A percentile compares a stretch with the other conserved stretches of the same genome.
phyloP scores from a whole-genome alignment of 1,284 basidiomycete genomes.

The Microbotryum violaceum region DNA sequence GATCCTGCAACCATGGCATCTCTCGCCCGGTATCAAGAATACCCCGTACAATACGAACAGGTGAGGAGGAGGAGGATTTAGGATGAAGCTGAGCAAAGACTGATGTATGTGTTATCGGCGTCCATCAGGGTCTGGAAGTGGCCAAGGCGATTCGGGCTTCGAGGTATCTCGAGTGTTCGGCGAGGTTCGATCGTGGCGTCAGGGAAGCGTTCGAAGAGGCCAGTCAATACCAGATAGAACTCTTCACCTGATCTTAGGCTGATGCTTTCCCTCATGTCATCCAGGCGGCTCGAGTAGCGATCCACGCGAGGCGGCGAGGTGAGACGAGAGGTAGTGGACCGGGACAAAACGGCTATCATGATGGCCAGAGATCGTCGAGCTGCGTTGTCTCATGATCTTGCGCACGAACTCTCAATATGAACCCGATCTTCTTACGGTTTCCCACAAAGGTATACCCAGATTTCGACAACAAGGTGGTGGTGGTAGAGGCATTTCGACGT shows the following conservation, averaged over 20 bases:
- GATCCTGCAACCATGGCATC: conserved; percentile 60
- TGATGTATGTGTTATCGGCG: not conserved
- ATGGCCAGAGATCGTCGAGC: not conserved
- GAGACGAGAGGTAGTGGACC: conserved; percentile 33
- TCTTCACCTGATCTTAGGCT: not conserved
- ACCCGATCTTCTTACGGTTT: too few relatives aligned
- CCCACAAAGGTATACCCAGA: too few relatives aligned
- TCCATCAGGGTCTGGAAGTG: conserved; percentile 58
- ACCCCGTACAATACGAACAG: conserved; percentile 78
- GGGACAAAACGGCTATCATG: not conserved
- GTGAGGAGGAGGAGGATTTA: conserved; percentile 19
- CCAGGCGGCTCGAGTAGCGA: conserved; percentile 65
- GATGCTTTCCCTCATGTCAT: too few relatives aligned
- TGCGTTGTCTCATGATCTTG: not conserved
- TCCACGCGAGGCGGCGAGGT: conserved; percentile 64
- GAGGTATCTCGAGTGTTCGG: conserved; percentile 89
- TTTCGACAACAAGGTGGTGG: too few relatives aligned
- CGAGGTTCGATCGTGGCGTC: conserved; percentile 90
- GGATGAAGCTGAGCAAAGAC: not conserved
- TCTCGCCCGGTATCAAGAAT: conserved; percentile 57
- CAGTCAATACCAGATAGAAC: not conserved
- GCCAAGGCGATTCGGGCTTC: conserved; percentile 84
- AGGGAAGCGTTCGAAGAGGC: conserved; percentile 77
- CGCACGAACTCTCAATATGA: too few relatives aligned
- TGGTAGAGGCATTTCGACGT: too few relatives aligned